phyloP scores from a whole-genome alignment of 2,329 filamentous ascomycete genomes.

The Aschersonia sp. region DNA sequence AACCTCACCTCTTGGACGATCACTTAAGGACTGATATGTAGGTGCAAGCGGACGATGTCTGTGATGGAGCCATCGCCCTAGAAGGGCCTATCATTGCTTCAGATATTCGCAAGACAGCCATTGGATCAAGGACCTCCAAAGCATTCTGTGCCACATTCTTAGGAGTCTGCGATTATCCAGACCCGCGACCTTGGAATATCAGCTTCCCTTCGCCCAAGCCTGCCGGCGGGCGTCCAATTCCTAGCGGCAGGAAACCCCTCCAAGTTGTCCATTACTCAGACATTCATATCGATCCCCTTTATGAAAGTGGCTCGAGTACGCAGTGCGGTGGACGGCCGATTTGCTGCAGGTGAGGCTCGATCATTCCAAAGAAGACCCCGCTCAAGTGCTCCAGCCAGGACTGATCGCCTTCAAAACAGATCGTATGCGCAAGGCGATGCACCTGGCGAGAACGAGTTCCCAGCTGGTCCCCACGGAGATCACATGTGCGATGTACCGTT shows the following conservation, averaged over 20 bases:
- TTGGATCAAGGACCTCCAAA: constrained; percentile 33
- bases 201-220: constrained; percentile 27
- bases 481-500: constrained; percentile 35
- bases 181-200: constrained; percentile 25
- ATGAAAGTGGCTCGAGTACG: constrained; percentile 34
- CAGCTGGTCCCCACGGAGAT: constrained; percentile 35
- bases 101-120: constrained; percentile 27
- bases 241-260: constrained; percentile 29
- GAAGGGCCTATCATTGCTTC: constrained; percentile 39
- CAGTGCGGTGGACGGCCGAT: constrained; percentile 42
- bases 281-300: constrained; percentile 40
- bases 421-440: constrained; percentile 27
- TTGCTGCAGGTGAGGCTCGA: constrained; percentile 31
- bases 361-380: neutral
- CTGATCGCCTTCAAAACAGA: constrained; percentile 21
- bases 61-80: constrained; percentile 31
- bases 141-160: constrained; percentile 37
- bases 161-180: constrained; percentile 36
- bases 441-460: constrained; percentile 27
- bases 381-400: neutral
- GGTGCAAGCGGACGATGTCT: constrained; percentile 39
- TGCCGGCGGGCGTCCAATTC: constrained; percentile 16
- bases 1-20: neutral
- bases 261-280: constrained; percentile 44
- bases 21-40: constrained; percentile 8